Percentiles rank a stretch among this genome's conserved stretches.
These are phyloP conservation scores for Pestalotiopsis sp. DNA, from an alignment of 2,329 filamentous ascomycete genomes.

Conservation along the genomic window DNA sequence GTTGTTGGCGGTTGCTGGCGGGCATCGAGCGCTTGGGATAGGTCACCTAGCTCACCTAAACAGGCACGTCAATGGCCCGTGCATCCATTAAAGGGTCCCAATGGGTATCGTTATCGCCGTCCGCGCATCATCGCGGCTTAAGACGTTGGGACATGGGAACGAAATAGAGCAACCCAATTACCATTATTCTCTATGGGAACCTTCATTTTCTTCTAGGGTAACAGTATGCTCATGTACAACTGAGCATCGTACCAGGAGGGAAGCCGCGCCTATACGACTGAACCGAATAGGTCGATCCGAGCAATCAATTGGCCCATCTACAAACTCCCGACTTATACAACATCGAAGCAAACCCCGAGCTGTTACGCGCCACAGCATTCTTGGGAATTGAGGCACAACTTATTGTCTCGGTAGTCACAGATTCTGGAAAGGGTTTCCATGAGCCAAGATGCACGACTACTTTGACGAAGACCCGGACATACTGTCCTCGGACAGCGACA, in stretches of 20 bases:
- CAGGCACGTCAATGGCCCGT: neutral
- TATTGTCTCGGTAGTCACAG: too few relatives aligned
- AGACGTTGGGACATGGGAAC: neutral
- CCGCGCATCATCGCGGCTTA: neutral
- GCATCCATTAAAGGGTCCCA: neutral
- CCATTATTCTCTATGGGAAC: neutral
- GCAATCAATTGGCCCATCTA: too few relatives aligned
- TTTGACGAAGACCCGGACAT: slow-evolving; percentile 14
- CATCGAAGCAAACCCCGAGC: too few relatives aligned
- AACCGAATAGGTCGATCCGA: too few relatives aligned
- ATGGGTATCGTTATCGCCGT: neutral
- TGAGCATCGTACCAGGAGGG: too few relatives aligned
- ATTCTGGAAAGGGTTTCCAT: too few relatives aligned
- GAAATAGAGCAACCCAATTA: neutral
- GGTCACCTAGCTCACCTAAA: neutral
- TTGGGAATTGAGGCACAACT: too few relatives aligned
- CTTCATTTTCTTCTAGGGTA: neutral
- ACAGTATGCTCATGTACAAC: too few relatives aligned
- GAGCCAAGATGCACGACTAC: slow-evolving; percentile 14
- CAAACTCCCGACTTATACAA: too few relatives aligned
- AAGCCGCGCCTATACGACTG: too few relatives aligned
- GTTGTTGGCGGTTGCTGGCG: neutral
- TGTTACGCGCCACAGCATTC: too few relatives aligned
- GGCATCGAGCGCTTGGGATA: neutral
- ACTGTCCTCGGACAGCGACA: slow-evolving; percentile 9